Base-by-base conservation (phyloP, 352 stramenopile genomes). In the Ochromonadaceae sp. region DNA sequence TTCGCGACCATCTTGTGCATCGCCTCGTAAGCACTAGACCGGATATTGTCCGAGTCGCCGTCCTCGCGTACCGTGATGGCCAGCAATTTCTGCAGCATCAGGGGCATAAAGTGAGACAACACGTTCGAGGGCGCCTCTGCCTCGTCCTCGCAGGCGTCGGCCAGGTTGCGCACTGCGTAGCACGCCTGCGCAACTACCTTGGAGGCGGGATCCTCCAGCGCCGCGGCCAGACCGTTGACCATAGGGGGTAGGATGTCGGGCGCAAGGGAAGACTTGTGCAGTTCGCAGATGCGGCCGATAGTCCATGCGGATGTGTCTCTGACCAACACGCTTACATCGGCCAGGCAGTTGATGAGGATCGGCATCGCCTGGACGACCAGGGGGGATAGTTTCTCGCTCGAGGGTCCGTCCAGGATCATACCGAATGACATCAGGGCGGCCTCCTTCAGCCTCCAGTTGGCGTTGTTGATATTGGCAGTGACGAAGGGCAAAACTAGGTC, bases 341-440 rank as follows among this genome's bases (percentile, higher is more conserved):
- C 71, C 41, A 95, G 81, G 69, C 86, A 86, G 47, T 77, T 74
- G 72, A 97, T 85, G 15, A 97, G 70, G 50, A 95, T 83, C 1
- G 85, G 84, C 70, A 97, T 87, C 2, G 85, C 89, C 67, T 93
- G 82, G 50, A 88, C 83, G 31, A 97, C 89, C 41, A 88, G 79
- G 28, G 78, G 78, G 4, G 83, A 80, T 67, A 98, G 93, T 55
- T 86, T 88, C 5, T 86, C 73, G n/a, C 83, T 82, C 38, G 80
- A 77, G 1, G 88, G 86, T 44, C 91, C 90, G 36, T 97, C 88
- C 1, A 97, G 69, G 58, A 97, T 94, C 47, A 84, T 92, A 46
- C 87, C 88, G 65, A 98, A 97, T 3, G 89, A 88, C 87, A 97
- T 96, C 39, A 95, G 93, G 2, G 89, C 86, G 0, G 92, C 90